A percentile compares a stretch with the other conserved stretches of the same genome.
phyloP scores from a whole-genome alignment of 2,329 filamentous ascomycete species.

The Phialocephala subalpina region DNA sequence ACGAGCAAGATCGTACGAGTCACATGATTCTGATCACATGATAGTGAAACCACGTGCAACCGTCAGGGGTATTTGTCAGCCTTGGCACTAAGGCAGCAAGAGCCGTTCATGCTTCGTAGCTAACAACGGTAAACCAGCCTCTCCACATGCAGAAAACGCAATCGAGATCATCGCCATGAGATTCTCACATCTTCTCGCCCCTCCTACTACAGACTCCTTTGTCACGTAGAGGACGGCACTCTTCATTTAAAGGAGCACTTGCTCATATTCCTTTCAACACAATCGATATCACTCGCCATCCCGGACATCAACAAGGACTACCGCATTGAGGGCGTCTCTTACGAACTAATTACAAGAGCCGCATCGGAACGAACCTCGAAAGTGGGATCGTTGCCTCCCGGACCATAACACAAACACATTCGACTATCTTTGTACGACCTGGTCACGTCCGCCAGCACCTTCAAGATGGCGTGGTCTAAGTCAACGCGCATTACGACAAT shows the following conservation, averaged over 20 bases:
- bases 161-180: conserved; percentile 3
- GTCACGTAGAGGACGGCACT: background rate
- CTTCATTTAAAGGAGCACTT: background rate
- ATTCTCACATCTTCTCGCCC: conserved; percentile 13
- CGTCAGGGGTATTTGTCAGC: background rate
- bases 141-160: conserved; percentile 6
- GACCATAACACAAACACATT: background rate
- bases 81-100: background rate
- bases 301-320: conserved; percentile 5
- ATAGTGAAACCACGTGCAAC: background rate
- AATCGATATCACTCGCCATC: background rate
- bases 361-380: conserved; percentile 7
- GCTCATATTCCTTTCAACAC: background rate
- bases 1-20: background rate
- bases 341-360: conserved; percentile 6
- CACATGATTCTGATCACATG: background rate
- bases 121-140: background rate
- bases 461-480: conserved; percentile 86
- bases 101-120: background rate
- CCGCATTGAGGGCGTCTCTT: background rate
- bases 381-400: conserved; percentile 10
- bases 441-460: conserved; percentile 2
- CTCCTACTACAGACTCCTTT: conserved; percentile 5
- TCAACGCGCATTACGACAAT: conserved; percentile 91
- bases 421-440: background rate